Conservation (phyloP, 495 filamentous ascomycete genomes). For the Lasiosphaeria ovina region DNA sequence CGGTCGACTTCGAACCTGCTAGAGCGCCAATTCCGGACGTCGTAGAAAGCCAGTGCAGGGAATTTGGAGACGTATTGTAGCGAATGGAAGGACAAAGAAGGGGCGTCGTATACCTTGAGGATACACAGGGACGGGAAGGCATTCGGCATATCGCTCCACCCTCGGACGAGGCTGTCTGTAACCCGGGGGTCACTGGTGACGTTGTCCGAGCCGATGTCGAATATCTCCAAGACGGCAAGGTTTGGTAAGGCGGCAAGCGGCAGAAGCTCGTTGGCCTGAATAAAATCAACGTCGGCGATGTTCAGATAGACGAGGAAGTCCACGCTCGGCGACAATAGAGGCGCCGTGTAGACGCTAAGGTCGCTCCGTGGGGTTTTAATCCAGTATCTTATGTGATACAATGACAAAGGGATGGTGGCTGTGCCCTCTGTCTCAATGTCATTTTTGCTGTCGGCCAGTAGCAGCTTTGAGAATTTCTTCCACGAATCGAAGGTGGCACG, state of each 20-base stretch:
- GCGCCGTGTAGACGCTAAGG: conserved; percentile 23
- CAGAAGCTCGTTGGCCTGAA: conserved; percentile 22
- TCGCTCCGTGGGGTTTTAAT: conserved; percentile 13
- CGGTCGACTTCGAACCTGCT: too few relatives aligned
- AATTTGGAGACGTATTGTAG: background rate
- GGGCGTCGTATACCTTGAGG: conserved; percentile 24
- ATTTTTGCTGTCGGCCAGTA: background rate
- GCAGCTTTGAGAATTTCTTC: background rate
- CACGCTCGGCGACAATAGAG: conserved; percentile 17
- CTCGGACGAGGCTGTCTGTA: conserved; percentile 30
- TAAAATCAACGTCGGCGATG: conserved; percentile 14
- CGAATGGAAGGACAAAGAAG: background rate
- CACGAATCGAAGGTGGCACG: background rate
- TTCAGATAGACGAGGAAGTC: conserved; percentile 32
- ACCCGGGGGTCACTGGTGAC: conserved; percentile 12
- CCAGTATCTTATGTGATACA: background rate
- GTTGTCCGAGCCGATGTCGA: conserved; percentile 6
- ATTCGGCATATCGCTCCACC: conserved; percentile 24
- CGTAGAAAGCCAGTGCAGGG: conserved; percentile 13
- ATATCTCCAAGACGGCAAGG: conserved; percentile 33
- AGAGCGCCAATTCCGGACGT: background rate
- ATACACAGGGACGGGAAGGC: conserved; percentile 33
- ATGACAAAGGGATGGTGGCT: background rate
- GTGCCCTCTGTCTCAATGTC: conserved; percentile 7
- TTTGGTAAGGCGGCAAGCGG: conserved; percentile 27